phyloP scores from a whole-genome alignment of 2,329 filamentous ascomycete genomes.

The Polychaeton citri region DNA sequence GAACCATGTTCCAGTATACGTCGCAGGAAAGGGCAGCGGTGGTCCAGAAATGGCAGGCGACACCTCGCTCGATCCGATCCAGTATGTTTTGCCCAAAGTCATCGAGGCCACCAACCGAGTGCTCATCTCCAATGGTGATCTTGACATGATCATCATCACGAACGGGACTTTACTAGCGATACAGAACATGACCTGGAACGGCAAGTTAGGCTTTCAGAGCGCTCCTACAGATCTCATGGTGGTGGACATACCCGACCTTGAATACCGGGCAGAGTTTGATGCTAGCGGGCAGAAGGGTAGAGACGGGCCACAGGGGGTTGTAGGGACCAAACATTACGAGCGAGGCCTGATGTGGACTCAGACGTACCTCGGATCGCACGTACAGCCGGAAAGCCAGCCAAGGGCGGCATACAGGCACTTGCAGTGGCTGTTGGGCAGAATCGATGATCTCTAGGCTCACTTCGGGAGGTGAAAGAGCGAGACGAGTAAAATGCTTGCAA shows the following conservation, averaged over 20 bases:
- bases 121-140: constrained; percentile 57
- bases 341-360: constrained; percentile 5
- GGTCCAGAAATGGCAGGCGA: neutral
- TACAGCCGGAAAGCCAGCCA: constrained; percentile 8
- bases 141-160: constrained; percentile 54
- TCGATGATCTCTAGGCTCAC: constrained; percentile 4
- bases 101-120: constrained; percentile 62
- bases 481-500: no score
- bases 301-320: constrained; percentile 12
- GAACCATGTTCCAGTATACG: constrained; percentile 13
- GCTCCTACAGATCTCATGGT: constrained; percentile 29
- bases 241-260: constrained; percentile 14
- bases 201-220: constrained; percentile 53
- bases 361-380: constrained; percentile 4
- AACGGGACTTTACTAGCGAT: constrained; percentile 55
- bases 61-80: neutral
- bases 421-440: constrained; percentile 6
- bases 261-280: neutral
- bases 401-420: constrained; percentile 5
- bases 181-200: constrained; percentile 73
- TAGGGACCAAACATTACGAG: constrained; percentile 7
- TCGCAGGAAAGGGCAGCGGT: neutral
- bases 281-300: constrained; percentile 6
- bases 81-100: constrained; percentile 51
- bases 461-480: no score